Base-by-base conservation (phyloP, 257 asterid species). In the Solanum tacnaense region DNA sequence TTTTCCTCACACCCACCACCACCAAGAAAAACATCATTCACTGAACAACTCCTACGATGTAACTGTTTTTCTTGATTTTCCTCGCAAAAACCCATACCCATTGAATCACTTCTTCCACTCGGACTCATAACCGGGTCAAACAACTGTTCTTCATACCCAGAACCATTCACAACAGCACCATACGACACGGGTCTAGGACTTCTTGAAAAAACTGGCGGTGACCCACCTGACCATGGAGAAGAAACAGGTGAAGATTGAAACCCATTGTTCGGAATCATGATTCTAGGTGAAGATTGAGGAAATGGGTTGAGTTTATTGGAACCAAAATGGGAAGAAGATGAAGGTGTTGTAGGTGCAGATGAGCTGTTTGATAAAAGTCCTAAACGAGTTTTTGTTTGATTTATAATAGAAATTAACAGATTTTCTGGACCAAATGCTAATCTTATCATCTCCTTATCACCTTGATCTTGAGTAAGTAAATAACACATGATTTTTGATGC, bases 401-500 rank as follows among this genome's bases (percentile, higher is more conserved):
- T 89, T 74, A 97, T 95, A 88, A 82, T 84, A 20, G 98, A 91
- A 2, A 89, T 44, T n/a, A 96, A 84, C 18, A 86, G 78, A 31
- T 93, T 84, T 38, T 96, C 98, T 2, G 99, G 96, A 46, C 96
- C 90, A 89, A 94, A 94, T 29, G 99, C 98, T 29, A 96, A 90
- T 58, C 99, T 89, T 86, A 96, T 95, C 92, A 96, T 92, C 91
- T 96, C 98, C 86, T 94, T 94, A 90, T 96, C 96, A 1, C 98
- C 98, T 52, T 92, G 94, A 88, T 95, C 98, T 41, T 95, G 98
- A 32, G 95, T 92, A 60, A 96, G 93, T 65, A 96, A 91, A 35
- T 91, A 95, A 11, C 99, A 98, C 91, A 96, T 94, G 93, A 96
- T 96, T 89, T 91, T 96, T 3, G 98, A 92, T 35, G 98, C 98